phyloP scores from a whole-genome alignment of 805 yeast species.

The Nadsonia fulvescens region DNA sequence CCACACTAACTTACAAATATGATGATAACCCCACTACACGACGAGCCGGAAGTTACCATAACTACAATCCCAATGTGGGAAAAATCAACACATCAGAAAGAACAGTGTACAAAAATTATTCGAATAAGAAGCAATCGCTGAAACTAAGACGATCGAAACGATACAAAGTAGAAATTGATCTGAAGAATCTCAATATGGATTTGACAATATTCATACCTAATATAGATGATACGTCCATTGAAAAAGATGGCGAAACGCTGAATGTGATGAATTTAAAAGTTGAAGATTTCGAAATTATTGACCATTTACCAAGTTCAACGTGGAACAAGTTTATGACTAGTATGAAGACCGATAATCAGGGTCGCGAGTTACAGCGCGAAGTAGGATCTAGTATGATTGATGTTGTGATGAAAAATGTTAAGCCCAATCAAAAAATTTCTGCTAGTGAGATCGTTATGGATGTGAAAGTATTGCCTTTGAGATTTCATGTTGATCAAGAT shows the following conservation, averaged over 20 bases:
- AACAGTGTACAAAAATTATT: too few species aligned
- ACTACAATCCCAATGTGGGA: constrained; percentile 1
- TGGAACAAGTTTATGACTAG: constrained; percentile 75
- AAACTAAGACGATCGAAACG: constrained; percentile 44
- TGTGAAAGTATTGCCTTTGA: constrained; percentile 46
- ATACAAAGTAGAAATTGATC: constrained; percentile 41
- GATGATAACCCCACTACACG: too few species aligned
- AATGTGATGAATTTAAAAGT: constrained; percentile 32
- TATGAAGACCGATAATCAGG: constrained; percentile 47
- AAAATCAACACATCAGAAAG: too few species aligned
- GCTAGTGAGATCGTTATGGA: constrained; percentile 47
- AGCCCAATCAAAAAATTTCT: constrained; percentile 47
- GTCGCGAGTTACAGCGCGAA: too few species aligned
- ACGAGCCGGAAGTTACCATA: too few species aligned
- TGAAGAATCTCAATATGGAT: constrained; percentile 32
- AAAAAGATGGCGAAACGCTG: constrained; percentile 25
- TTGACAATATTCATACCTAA: constrained; percentile 28
- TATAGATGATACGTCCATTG: constrained; percentile 24
- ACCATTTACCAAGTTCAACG: constrained; percentile 70
- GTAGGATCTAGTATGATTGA: constrained; percentile 45
- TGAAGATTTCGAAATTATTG: constrained; percentile 42
- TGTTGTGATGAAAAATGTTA: constrained; percentile 33
- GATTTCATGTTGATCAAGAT: constrained; percentile 84
- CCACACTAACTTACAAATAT: too few species aligned
- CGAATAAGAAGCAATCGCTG: too few species aligned